These are phyloP conservation scores for Suillus sp. DNA, from an alignment of 768 basidiomycete species.

Conservation along the genomic window DNA sequence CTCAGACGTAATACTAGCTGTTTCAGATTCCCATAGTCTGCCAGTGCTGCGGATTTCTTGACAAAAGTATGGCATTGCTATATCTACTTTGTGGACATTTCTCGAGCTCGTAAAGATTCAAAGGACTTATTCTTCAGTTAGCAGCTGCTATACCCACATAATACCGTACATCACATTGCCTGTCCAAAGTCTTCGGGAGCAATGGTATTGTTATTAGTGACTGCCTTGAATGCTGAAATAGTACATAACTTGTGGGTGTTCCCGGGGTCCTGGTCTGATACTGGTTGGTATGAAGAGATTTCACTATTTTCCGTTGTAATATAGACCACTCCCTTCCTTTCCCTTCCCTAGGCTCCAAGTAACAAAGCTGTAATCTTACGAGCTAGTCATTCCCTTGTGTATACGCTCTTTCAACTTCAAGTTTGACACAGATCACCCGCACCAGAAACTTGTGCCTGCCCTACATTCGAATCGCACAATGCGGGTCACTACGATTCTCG, in stretches of 20 bases:
- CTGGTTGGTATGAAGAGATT: constrained; percentile 3
- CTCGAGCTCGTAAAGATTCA: constrained; percentile 15
- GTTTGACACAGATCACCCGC: constrained; percentile 3
- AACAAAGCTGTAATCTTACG: constrained; percentile 19
- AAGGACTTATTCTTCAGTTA: constrained; percentile 22
- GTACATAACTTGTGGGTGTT: constrained; percentile 14
- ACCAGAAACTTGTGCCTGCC: not conserved
- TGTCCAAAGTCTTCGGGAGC: not conserved
- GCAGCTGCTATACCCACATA: constrained; percentile 30
- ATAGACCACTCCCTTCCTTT: not conserved
- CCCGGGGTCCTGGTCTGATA: not conserved
- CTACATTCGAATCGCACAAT: constrained; percentile 7
- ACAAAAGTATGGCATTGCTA: constrained; percentile 24
- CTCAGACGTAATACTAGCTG: constrained; percentile 9
- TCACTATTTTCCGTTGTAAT: not conserved
- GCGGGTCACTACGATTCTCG: constrained; percentile 32
- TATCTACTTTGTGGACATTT: constrained; percentile 23
- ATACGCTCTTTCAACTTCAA: constrained; percentile 23
- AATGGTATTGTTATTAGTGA: constrained; percentile 5
- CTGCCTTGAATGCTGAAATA: constrained; percentile 12
- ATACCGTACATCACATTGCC: constrained; percentile 7
- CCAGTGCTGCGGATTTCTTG: constrained; percentile 3
- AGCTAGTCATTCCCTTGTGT: constrained; percentile 23
- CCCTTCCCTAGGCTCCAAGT: not conserved
- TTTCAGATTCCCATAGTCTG: constrained; percentile 3